phyloP scores from a whole-genome alignment of 106 monocot genomes.

The Dioscorea zingiberensis region DNA sequence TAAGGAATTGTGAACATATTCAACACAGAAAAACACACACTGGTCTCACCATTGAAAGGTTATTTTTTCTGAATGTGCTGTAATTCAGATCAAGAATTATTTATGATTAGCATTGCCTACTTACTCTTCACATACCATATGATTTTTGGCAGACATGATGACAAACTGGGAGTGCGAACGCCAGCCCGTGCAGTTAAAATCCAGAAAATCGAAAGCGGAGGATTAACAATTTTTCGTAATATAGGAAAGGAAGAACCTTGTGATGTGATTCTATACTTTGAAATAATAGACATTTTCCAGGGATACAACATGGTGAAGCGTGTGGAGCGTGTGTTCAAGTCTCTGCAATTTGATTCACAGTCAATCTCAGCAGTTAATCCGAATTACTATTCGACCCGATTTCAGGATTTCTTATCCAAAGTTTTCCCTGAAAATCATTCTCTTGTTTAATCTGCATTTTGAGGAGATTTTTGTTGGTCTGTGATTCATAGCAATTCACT shows the following conservation, averaged over 20 bases:
- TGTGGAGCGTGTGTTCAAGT: conserved; percentile 12
- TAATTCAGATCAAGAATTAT: too few relatives aligned
- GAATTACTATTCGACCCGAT: conserved; percentile 1
- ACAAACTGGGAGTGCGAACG: neutral
- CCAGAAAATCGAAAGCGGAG: neutral
- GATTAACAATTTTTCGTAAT: neutral
- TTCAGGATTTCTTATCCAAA: conserved; percentile 8
- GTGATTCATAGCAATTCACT: neutral
- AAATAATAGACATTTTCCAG: conserved; percentile 6
- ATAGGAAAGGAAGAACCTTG: neutral
- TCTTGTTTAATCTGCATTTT: neutral
- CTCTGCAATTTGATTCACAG: conserved; percentile 4
- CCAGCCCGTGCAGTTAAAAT: conserved; percentile 1
- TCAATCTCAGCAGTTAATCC: conserved; percentile 7
- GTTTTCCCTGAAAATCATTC: conserved; percentile 2
- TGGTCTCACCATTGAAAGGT: too few relatives aligned
- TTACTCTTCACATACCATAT: too few relatives aligned
- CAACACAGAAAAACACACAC: too few relatives aligned
- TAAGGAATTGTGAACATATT: too few relatives aligned
- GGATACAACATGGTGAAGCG: conserved; percentile 6
- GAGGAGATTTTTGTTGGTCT: neutral
- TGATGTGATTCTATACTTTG: conserved; percentile 1
- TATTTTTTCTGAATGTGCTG: too few relatives aligned
- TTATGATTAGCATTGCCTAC: neutral
- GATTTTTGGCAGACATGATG: neutral